These are phyloP conservation scores for Fusarium foetens DNA, from an alignment of 2,329 filamentous ascomycete species.

Conservation along the genomic window DNA sequence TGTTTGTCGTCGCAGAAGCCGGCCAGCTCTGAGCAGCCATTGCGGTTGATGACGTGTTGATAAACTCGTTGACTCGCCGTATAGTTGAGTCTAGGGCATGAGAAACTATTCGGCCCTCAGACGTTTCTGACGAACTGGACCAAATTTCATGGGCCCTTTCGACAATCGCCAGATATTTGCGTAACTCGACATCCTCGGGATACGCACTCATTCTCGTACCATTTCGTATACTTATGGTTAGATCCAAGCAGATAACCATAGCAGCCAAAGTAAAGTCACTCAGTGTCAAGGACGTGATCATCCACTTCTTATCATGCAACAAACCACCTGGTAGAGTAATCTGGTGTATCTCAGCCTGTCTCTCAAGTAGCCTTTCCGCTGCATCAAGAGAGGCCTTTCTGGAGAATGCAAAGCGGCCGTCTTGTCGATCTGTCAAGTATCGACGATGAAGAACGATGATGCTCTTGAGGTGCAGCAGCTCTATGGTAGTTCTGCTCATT, in stretches of 20 bases:
- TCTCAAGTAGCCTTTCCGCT: constrained; percentile 39
- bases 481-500: constrained; percentile 43
- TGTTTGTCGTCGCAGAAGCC: accelerated
- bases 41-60: background rate
- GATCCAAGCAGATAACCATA: constrained; percentile 60
- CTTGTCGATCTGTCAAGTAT: constrained; percentile 37
- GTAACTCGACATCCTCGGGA: background rate
- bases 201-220: background rate
- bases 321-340: constrained; percentile 55
- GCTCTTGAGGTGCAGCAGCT: constrained; percentile 47
- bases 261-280: constrained; percentile 63
- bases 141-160: constrained; percentile 39
- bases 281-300: constrained; percentile 55
- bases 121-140: background rate
- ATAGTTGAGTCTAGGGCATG: constrained; percentile 37
- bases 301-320: constrained; percentile 56
- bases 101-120: constrained; percentile 36
- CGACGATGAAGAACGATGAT: constrained; percentile 48
- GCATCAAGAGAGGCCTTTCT: constrained; percentile 43
- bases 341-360: constrained; percentile 47
- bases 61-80: background rate
- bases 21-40: accelerated
- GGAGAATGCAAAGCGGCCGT: constrained; percentile 24
- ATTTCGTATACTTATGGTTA: constrained; percentile 38
- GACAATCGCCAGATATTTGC: constrained; percentile 17